Conservation (phyloP, 2,329 filamentous ascomycete genomes). For the Fusarium brachygibbosum region DNA sequence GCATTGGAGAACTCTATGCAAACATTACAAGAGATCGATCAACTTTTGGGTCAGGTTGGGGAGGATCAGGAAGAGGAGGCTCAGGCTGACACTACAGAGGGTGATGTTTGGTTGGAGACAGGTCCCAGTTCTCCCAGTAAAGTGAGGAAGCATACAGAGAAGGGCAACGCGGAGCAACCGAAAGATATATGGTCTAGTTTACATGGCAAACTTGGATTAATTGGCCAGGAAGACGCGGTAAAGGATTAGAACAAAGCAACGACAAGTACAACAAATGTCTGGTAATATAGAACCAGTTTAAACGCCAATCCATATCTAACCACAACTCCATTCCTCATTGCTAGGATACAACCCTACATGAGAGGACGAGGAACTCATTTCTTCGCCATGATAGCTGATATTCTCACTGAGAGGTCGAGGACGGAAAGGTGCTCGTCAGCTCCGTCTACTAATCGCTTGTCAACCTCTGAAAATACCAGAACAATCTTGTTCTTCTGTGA, state of each 20-base stretch:
- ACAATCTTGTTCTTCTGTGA: constrained; percentile 92
- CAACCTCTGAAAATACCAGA: constrained; percentile 89
- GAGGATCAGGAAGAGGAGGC: constrained; percentile 43
- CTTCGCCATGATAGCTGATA: constrained; percentile 77
- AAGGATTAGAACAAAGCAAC: constrained; percentile 30
- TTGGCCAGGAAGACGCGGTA: constrained; percentile 55
- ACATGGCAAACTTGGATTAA: constrained; percentile 67
- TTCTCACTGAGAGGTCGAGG: constrained; percentile 84
- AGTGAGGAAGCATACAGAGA: constrained; percentile 48
- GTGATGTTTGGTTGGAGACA: constrained; percentile 55
- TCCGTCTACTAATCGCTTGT: constrained; percentile 94
- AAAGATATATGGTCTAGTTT: constrained; percentile 65
- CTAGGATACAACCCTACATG: constrained; percentile 18
- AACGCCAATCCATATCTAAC: constrained; percentile 45
- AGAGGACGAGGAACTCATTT: constrained; percentile 44
- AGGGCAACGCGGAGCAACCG: constrained; percentile 42
- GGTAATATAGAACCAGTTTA: constrained; percentile 39
- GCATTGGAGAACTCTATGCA: constrained; percentile 67
- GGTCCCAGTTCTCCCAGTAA: constrained; percentile 46
- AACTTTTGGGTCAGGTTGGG: constrained; percentile 59
- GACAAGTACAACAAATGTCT: constrained; percentile 32
- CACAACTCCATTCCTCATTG: constrained; percentile 44
- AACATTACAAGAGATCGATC: constrained; percentile 63
- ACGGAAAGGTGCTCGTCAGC: constrained; percentile 95
- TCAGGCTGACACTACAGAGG: constrained; percentile 45